These are phyloP conservation scores for Penicillium digitatum DNA, from an alignment of 2,329 filamentous ascomycete species.

Conservation along the genomic window DNA sequence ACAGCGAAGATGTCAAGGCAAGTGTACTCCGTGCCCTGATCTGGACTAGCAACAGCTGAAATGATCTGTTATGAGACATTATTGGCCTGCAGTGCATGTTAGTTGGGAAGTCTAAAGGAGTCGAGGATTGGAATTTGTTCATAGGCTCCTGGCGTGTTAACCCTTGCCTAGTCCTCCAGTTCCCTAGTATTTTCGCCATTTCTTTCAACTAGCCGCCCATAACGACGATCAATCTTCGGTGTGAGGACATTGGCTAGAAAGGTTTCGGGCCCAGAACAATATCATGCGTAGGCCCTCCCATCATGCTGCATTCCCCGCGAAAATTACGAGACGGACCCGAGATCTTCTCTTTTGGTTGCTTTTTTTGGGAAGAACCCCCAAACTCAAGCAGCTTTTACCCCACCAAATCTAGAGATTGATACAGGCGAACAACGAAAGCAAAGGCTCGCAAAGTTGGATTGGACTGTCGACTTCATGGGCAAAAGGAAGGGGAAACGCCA, in stretches of 20 bases:
- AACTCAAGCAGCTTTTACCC: conserved; percentile 1
- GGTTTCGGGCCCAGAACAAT: conserved; percentile 1
- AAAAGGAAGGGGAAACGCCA: background rate
- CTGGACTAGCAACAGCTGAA: background rate
- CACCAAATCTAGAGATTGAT: background rate
- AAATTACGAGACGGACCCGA: background rate
- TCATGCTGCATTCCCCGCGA: conserved; percentile 7
- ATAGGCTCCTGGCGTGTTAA: background rate
- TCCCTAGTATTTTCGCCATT: background rate
- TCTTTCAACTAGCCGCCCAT: conserved; percentile 1
- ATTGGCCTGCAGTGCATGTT: background rate
- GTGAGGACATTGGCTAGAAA: background rate
- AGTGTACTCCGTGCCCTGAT: background rate
- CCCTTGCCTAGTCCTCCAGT: background rate
- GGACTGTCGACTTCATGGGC: background rate
- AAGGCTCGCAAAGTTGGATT: background rate
- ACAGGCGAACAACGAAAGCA: background rate
- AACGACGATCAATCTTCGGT: conserved; percentile 3
- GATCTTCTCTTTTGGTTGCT: conserved; percentile 1
- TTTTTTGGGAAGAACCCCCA: background rate
- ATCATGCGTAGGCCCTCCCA: conserved; percentile 2
- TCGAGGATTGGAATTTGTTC: background rate
- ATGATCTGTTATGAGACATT: background rate
- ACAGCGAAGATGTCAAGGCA: background rate
- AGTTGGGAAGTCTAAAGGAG: background rate